Base-by-base conservation (phyloP, 441 rosid species). In the Populus tomentosa region DNA sequence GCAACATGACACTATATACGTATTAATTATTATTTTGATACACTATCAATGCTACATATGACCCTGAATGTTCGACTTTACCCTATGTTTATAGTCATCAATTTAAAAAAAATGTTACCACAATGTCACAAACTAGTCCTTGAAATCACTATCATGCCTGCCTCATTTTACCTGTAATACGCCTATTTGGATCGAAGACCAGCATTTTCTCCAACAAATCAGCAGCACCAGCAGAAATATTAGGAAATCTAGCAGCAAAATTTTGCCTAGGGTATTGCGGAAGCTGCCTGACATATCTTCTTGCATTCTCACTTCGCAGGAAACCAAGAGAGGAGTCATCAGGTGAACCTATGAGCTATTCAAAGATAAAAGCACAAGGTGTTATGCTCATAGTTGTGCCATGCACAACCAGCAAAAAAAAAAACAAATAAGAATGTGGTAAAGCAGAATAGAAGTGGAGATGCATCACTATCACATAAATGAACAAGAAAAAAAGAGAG, bases 181-280 rank as follows among this genome's bases (percentile, higher is more conserved):
- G 97, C 85, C 87, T 87, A 87, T 88, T 89, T 33, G 99, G 99
- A 88, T 95, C 95, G 81, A 95, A 95, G 73, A 91, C 90, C 1
- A 95, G 97, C 99, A 95, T 95, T 85, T 80, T 93, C 90, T 95
- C 99, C 73, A 94, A 83, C 81, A 95, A 82, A 86, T 95, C 98
- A 6, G 77, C 89, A 75, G 95, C 97, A 78, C 87, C 92, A 30
- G 97, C 79, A 66, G 95, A 88, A 88, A 86, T 84, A 78, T 86
- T 89, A 35, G 94, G 90, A 84, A 95, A 95, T 80, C 91, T 87
- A 72, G 80, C 82, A 76, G 95, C 85, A 77, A 95, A 88, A 75
- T 88, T 87, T 85, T 92, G 97, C 85, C 86, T 90, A 16, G 97
- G 92, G 88, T 88, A 92, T 73, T 93, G 99, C 3, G 97, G 99